These are phyloP conservation scores for Puccinia polysora DNA, from an alignment of 1,284 basidiomycete genomes.

Conservation along the genomic window DNA sequence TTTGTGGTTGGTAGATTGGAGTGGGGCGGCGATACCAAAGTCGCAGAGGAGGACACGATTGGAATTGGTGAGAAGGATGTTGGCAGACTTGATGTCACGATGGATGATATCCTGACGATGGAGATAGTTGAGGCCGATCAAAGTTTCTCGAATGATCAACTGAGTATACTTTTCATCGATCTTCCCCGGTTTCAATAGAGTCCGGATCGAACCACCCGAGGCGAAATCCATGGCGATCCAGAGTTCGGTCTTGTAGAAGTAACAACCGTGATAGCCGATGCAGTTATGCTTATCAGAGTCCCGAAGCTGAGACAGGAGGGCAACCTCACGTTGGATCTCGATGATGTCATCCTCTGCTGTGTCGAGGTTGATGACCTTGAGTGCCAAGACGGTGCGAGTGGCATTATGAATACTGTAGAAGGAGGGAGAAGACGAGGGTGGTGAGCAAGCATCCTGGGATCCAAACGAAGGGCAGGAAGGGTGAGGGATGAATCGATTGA, in stretches of 20 bases:
- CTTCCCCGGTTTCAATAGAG: conserved; percentile 68
- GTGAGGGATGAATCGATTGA: not conserved
- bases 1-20: conserved; percentile 79
- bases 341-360: conserved; percentile 92
- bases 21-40: conserved; percentile 91
- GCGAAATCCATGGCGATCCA: conserved; percentile 99
- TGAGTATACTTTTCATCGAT: conserved; percentile 85
- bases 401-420: conserved; percentile 64
- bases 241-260: conserved; percentile 85
- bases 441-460: too few relatives aligned
- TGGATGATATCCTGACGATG: conserved; percentile 94
- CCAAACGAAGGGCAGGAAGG: not conserved
- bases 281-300: conserved; percentile 74
- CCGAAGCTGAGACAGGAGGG: conserved; percentile 80
- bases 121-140: conserved; percentile 76
- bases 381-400: conserved; percentile 78
- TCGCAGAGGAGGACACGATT: conserved; percentile 91
- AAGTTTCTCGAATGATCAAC: conserved; percentile 81
- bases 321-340: conserved; percentile 94
- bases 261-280: conserved; percentile 92
- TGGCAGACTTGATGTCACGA: conserved; percentile 93
- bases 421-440: not conserved
- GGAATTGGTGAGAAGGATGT: conserved; percentile 78
- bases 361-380: conserved; percentile 98
- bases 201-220: conserved; percentile 87